phyloP scores from a whole-genome alignment of 495 filamentous ascomycete species.

The Staphylotrichum tortipilum region DNA sequence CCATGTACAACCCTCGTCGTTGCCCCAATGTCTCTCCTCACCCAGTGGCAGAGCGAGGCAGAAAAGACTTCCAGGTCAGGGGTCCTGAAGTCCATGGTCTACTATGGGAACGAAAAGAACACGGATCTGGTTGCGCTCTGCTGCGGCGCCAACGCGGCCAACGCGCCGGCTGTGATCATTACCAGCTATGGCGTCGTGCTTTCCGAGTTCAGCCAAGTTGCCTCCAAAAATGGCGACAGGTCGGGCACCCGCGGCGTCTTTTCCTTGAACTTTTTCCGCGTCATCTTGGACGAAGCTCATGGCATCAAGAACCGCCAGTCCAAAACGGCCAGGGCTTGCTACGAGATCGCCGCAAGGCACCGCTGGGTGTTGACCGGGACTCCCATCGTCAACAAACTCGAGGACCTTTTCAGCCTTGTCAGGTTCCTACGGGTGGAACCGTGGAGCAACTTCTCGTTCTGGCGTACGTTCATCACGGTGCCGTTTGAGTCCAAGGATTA shows the following conservation, averaged over 20 bases:
- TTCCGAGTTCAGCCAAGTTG: slow-evolving; percentile 74
- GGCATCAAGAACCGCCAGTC: slow-evolving; percentile 82
- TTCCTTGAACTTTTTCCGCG: slow-evolving; percentile 82
- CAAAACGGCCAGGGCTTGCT: slow-evolving; percentile 90
- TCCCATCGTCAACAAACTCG: slow-evolving; percentile 91
- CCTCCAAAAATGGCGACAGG: slow-evolving; percentile 45
- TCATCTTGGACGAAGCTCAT: slow-evolving; percentile 94
- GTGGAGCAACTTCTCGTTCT: slow-evolving; percentile 97
- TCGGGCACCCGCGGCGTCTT: slow-evolving; percentile 66
- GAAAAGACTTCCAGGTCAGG: slow-evolving; percentile 76
- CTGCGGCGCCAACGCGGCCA: slow-evolving; percentile 58
- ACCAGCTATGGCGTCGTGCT: slow-evolving; percentile 93
- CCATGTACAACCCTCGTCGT: slow-evolving; percentile 91
- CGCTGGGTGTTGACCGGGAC: slow-evolving; percentile 94
- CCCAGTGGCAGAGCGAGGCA: slow-evolving; percentile 95
- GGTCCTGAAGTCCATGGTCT: slow-evolving; percentile 73
- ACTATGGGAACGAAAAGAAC: slow-evolving; percentile 81
- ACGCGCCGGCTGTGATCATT: slow-evolving; percentile 81
- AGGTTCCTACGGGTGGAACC: slow-evolving; percentile 88
- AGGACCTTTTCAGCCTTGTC: slow-evolving; percentile 94
- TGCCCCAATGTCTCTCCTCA: slow-evolving; percentile 85
- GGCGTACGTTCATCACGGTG: slow-evolving; percentile 96
- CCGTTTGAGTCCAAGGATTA: slow-evolving; percentile 95
- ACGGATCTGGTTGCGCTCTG: slow-evolving; percentile 69
- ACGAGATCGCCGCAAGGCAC: slow-evolving; percentile 73